A percentile compares a stretch with the other conserved stretches of the same genome.
phyloP scores from a whole-genome alignment of 2,329 filamentous ascomycete species.

The Epicoccum nigrum region DNA sequence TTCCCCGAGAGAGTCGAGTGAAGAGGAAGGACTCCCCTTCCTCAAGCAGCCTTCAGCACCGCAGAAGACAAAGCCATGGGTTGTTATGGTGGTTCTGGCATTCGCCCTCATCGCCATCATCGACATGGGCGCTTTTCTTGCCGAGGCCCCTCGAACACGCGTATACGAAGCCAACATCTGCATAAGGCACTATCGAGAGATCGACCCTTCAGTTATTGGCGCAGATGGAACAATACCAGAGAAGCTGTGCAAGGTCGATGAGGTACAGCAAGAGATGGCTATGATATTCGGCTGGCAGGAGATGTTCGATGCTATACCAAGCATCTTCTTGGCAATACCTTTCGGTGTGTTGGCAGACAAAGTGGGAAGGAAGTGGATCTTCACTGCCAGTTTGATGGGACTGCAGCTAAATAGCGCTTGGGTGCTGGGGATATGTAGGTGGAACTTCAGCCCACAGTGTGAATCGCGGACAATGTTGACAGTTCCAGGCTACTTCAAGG shows the following conservation, averaged over 20 bases:
- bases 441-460: too few relatives aligned
- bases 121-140: conserved; percentile 54
- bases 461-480: not conserved
- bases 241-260: conserved; percentile 57
- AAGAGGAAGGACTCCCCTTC: conserved; percentile 30
- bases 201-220: conserved; percentile 53
- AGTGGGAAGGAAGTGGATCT: conserved; percentile 54
- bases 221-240: conserved; percentile 53
- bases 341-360: conserved; percentile 58
- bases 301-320: conserved; percentile 53
- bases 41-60: conserved; percentile 8
- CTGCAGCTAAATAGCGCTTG: conserved; percentile 44
- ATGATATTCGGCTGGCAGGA: conserved; percentile 58
- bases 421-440: conserved; percentile 43
- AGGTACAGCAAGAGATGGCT: conserved; percentile 56
- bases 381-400: conserved; percentile 52
- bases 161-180: conserved; percentile 59
- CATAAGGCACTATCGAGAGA: conserved; percentile 50
- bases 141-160: conserved; percentile 54
- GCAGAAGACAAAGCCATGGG: conserved; percentile 39
- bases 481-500: conserved; percentile 37
- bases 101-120: conserved; percentile 53
- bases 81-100: conserved; percentile 42
- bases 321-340: conserved; percentile 56
- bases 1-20: conserved; percentile 21